Conservation (phyloP, 345 rosid genomes). For the Eutrema heterophyllum region DNA sequence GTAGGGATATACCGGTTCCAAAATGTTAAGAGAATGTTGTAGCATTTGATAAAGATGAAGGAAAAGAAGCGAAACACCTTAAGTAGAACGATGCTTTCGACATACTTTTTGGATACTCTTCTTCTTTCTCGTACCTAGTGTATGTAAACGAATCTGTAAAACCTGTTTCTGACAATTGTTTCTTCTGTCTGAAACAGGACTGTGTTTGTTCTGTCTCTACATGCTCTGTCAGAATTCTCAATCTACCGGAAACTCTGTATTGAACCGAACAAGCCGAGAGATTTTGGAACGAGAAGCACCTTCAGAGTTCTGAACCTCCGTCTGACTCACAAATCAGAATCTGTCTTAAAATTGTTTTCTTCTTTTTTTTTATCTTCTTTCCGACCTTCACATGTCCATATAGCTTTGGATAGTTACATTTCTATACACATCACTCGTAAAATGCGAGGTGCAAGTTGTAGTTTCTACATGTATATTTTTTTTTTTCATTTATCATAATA, state of each 20-base stretch:
- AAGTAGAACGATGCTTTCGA: neutral
- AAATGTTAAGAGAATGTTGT: neutral
- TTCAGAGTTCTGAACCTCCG: neutral
- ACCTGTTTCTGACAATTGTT: neutral
- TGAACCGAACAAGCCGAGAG: slow-evolving; percentile 34
- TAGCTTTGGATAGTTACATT: neutral
- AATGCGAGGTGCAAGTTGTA: neutral
- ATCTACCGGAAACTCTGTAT: slow-evolving; percentile 30
- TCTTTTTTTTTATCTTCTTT: neutral
- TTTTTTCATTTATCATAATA: neutral
- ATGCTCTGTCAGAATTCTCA: slow-evolving; percentile 50
- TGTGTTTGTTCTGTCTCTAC: slow-evolving; percentile 76
- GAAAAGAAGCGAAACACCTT: neutral
- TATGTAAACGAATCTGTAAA: neutral
- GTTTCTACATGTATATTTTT: neutral
- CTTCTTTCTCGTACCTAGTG: neutral
- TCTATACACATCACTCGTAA: neutral
- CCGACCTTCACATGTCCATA: neutral
- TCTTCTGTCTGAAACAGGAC: slow-evolving; percentile 41
- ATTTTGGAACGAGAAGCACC: slow-evolving; percentile 10
- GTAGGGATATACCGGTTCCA: slow-evolving; percentile 27
- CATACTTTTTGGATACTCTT: neutral
- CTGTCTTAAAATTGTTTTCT: neutral
- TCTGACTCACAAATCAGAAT: neutral
- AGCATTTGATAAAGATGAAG: neutral